Evolutionary conservation across 2,329 filamentous ascomycete genomes (phyloP).

Genomic region (Colletotrichum cordylinicola): DNA sequence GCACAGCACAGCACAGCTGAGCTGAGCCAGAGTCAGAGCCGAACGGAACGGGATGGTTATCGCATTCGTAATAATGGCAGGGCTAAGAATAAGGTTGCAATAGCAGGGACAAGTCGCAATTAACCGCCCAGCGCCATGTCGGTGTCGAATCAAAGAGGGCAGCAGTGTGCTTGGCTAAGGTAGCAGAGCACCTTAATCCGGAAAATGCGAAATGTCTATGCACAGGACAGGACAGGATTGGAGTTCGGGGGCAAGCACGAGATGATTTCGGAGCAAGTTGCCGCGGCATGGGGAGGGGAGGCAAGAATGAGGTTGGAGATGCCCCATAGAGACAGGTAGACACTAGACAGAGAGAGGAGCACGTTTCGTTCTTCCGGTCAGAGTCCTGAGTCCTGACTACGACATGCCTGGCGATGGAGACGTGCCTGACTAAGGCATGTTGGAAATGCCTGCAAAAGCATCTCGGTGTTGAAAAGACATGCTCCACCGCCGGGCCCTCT

Average conservation of each 20-base stretch:
- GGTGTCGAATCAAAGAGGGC: not conserved
- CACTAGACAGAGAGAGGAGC: not conserved
- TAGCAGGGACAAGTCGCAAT: not conserved
- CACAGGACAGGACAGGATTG: not conserved
- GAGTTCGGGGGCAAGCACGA: not conserved
- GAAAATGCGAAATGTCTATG: not conserved
- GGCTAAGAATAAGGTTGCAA: conserved; percentile 20
- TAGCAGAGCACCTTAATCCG: not conserved
- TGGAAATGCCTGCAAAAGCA: not conserved
- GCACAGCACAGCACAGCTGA: not conserved
- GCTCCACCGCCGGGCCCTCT: not conserved
- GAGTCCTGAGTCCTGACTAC: conserved; percentile 4
- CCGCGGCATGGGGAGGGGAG: not conserved
- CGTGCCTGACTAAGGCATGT: conserved; percentile 7
- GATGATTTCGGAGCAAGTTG: not conserved
- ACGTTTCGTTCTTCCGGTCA: not conserved
- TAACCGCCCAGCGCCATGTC: conserved; percentile 2
- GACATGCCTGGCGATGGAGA: not conserved
- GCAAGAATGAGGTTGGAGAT: not conserved
- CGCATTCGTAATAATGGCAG: not conserved
- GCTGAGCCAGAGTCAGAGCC: not conserved
- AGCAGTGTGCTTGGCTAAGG: not conserved
- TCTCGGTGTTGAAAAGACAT: not conserved
- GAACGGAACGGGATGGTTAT: not conserved
- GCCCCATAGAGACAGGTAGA: not conserved